Conservation (phyloP, 2,329 filamentous ascomycete species). For the Clathrospora elynae region DNA sequence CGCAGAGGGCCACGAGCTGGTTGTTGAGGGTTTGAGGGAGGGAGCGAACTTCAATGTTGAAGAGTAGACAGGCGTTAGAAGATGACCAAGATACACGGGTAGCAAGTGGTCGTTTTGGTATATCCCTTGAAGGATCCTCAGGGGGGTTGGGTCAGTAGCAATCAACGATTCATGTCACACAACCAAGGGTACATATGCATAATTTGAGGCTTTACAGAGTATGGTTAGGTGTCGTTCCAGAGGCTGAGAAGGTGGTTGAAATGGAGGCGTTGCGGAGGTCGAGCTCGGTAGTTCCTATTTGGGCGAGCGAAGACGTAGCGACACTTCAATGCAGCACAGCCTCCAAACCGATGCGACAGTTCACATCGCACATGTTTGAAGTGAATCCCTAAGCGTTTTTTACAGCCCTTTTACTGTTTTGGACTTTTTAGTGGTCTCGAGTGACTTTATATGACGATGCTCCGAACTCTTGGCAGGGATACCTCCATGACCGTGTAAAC, state of each 20-base stretch:
- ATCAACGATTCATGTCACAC: slow-evolving; percentile 13
- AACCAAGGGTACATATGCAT: background rate
- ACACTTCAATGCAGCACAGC: too few relatives aligned
- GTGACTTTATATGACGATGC: slow-evolving; percentile 10
- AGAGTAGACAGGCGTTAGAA: slow-evolving; percentile 28
- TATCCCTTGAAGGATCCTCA: slow-evolving; percentile 6
- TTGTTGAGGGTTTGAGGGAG: slow-evolving; percentile 85
- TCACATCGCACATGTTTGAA: background rate
- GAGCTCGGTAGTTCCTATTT: slow-evolving; percentile 21
- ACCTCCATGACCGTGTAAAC: slow-evolving; percentile 24
- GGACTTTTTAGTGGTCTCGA: too few relatives aligned
- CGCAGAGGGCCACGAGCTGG: slow-evolving; percentile 80
- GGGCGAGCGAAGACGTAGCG: too few relatives aligned
- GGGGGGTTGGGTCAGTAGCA: slow-evolving; percentile 11
- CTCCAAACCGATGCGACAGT: background rate
- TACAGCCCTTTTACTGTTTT: background rate
- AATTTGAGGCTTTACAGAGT: too few relatives aligned
- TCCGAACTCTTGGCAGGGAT: slow-evolving; percentile 25
- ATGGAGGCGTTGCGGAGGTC: slow-evolving; percentile 12
- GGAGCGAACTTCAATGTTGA: slow-evolving; percentile 73
- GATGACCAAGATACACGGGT: slow-evolving; percentile 9
- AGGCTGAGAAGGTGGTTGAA: too few relatives aligned
- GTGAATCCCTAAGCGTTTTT: background rate
- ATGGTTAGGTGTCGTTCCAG: too few relatives aligned
- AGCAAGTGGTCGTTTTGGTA: slow-evolving; percentile 20